phyloP scores from a whole-genome alignment of 2,329 filamentous ascomycete species.

The Fusarium sp. region DNA sequence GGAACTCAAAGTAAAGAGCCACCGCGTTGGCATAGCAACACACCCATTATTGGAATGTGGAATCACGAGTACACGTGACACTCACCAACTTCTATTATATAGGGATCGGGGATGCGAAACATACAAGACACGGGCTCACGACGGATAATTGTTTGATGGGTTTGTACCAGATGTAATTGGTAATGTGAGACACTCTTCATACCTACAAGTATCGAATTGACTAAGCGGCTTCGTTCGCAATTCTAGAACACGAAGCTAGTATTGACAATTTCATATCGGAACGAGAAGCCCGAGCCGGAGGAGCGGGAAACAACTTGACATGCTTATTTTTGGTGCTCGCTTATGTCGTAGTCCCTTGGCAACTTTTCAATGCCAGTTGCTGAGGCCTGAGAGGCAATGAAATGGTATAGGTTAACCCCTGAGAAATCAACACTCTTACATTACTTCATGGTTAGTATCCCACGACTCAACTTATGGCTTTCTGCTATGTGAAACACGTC shows the following conservation, averaged over 20 bases:
- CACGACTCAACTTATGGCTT: not conserved
- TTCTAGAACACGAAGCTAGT: conserved; percentile 19
- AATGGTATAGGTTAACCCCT: not conserved
- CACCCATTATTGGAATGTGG: conserved; percentile 3
- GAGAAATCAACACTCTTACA: not conserved
- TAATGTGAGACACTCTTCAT: not conserved
- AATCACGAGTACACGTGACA: conserved; percentile 19
- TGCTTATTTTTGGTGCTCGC: conserved; percentile 15
- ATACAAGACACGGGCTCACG: not conserved
- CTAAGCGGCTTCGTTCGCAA: not conserved
- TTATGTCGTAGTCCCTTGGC: not conserved
- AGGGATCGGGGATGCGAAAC: not conserved
- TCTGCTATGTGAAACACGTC: not conserved
- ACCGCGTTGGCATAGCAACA: conserved; percentile 29
- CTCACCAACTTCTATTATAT: not conserved
- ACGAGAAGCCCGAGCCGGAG: not conserved
- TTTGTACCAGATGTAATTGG: not conserved
- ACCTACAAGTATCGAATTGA: not conserved
- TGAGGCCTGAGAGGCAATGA: not conserved
- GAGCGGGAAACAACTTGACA: conserved; percentile 1
- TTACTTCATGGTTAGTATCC: not conserved
- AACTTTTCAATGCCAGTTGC: not conserved
- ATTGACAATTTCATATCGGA: not conserved
- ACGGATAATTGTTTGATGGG: not conserved
- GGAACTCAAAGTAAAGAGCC: not conserved